Evolutionary conservation across 495 filamentous ascomycete species (phyloP).

Genomic region (Aspergillus bertholletiae): DNA sequence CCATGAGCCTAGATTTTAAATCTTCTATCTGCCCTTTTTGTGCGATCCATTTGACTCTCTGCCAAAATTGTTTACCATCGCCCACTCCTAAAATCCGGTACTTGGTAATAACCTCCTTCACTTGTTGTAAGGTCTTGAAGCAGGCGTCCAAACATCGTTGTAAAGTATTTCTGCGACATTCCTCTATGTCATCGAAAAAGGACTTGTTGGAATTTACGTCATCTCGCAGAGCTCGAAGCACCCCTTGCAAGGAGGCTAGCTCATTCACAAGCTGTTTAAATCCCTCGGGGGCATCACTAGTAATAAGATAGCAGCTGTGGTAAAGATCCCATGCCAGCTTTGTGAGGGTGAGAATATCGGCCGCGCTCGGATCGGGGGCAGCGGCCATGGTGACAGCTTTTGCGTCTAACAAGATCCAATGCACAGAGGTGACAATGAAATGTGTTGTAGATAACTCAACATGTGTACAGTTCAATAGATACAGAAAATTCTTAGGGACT

Average conservation of each 20-base stretch:
- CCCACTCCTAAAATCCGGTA: slow-evolving; percentile 25
- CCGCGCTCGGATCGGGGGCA: slow-evolving; percentile 21
- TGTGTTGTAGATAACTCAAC: neutral
- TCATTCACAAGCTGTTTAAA: slow-evolving; percentile 34
- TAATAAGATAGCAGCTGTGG: slow-evolving; percentile 29
- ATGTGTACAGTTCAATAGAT: neutral
- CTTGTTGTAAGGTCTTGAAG: slow-evolving; percentile 21
- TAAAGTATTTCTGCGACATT: slow-evolving; percentile 24
- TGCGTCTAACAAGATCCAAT: neutral
- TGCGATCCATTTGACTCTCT: slow-evolving; percentile 31
- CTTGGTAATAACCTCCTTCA: slow-evolving; percentile 25
- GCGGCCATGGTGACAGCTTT: slow-evolving; percentile 16
- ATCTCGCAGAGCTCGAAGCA: slow-evolving; percentile 25
- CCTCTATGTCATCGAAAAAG: slow-evolving; percentile 24
- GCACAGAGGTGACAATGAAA: neutral
- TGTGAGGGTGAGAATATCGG: slow-evolving; percentile 29
- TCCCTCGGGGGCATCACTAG: slow-evolving; percentile 31
- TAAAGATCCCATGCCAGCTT: slow-evolving; percentile 36
- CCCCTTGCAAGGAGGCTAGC: slow-evolving; percentile 30
- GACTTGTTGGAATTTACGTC: slow-evolving; percentile 26
- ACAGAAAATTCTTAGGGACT: neutral
- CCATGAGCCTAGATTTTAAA: slow-evolving; percentile 34
- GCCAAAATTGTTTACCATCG: slow-evolving; percentile 32
- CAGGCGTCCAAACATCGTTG: slow-evolving; percentile 28
- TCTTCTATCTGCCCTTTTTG: slow-evolving; percentile 31